Conservation (phyloP, 2,329 filamentous ascomycete species). For the Trichocomaceae sp. region DNA sequence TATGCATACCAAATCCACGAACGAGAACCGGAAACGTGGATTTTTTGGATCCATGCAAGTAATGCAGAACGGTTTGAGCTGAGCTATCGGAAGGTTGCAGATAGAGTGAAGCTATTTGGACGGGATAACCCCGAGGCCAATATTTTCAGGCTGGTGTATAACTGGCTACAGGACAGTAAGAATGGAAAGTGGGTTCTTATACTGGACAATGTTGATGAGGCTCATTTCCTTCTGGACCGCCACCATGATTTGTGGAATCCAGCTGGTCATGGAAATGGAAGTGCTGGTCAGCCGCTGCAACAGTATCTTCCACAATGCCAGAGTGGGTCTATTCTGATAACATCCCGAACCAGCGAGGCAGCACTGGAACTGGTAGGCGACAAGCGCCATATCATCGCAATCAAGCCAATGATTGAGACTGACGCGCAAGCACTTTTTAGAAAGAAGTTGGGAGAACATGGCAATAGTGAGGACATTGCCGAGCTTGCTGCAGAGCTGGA, state of each 20-base stretch:
- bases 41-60: slow-evolving; percentile 36
- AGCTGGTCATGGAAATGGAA: no score
- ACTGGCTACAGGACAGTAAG: slow-evolving; percentile 17
- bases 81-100: slow-evolving; percentile 29
- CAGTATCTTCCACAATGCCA: slow-evolving; percentile 16
- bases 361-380: slow-evolving; percentile 5
- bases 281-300: not conserved
- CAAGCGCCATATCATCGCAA: not conserved
- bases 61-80: slow-evolving; percentile 30
- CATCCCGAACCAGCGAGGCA: slow-evolving; percentile 11
- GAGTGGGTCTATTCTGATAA: slow-evolving; percentile 16
- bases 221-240: not conserved
- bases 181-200: slow-evolving; percentile 20
- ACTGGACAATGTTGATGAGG: slow-evolving; percentile 22
- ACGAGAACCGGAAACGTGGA: slow-evolving; percentile 21
- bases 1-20: slow-evolving; percentile 27
- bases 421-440: not conserved
- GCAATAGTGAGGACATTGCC: not conserved
- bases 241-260: no score
- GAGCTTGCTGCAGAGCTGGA: slow-evolving; percentile 21
- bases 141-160: slow-evolving; percentile 23
- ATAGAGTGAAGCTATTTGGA: slow-evolving; percentile 23
- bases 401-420: not conserved
- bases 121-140: slow-evolving; percentile 26
- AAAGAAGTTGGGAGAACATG: not conserved